phyloP scores from a whole-genome alignment of 371 early-diverging fungal genomes.

The Mucor circinelloides region DNA sequence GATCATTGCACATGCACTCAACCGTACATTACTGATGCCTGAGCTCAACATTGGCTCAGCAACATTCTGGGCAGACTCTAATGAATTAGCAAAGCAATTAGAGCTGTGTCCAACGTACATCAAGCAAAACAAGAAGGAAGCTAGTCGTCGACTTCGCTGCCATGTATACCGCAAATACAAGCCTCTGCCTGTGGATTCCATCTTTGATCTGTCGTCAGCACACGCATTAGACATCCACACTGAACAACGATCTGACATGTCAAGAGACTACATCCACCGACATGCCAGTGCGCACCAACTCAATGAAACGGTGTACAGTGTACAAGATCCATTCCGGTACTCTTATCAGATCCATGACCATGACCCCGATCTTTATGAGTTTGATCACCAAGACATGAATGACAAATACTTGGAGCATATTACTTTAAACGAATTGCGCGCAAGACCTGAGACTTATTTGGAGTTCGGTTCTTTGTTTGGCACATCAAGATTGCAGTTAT shows the following conservation, averaged over 20 bases:
- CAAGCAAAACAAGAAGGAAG: constrained; percentile 14
- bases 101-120: background rate
- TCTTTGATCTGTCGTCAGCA: constrained; percentile 33
- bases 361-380: background rate
- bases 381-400: background rate
- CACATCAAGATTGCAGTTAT: constrained; percentile 26
- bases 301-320: constrained; percentile 13
- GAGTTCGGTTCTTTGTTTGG: constrained; percentile 46
- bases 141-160: background rate
- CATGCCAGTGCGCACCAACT: background rate
- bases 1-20: constrained; percentile 55
- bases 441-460: constrained; percentile 33
- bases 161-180: constrained; percentile 33
- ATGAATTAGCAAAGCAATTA: background rate
- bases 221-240: background rate
- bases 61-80: constrained; percentile 34
- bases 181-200: constrained; percentile 29
- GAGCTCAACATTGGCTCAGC: constrained; percentile 44
- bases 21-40: constrained; percentile 59
- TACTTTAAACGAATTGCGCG: background rate
- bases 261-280: background rate
- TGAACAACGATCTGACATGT: background rate
- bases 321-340: constrained; percentile 30
- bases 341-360: background rate
- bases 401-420: background rate